A percentile compares a stretch with the other conserved stretches of the same genome.
These are phyloP conservation scores for Metschnikowia matae DNA, from an alignment of 805 yeast species.

Conservation along the genomic window DNA sequence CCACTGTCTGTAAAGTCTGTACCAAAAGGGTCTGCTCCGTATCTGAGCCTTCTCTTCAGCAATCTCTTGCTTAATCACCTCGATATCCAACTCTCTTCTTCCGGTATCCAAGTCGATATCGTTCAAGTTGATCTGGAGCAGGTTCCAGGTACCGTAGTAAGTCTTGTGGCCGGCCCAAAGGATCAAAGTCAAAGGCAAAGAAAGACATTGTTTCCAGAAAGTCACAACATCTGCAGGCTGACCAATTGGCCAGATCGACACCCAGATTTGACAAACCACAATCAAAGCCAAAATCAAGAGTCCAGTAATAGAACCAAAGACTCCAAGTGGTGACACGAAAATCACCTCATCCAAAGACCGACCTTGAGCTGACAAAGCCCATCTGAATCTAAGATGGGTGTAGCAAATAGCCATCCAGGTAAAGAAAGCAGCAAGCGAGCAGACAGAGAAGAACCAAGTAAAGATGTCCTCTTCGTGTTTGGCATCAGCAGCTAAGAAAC, in stretches of 20 bases:
- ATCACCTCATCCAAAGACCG: conserved; percentile 32
- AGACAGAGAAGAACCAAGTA: conserved; percentile 39
- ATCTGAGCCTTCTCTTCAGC: conserved; percentile 31
- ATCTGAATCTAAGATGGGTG: conserved; percentile 40
- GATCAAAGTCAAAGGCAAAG: conserved; percentile 37
- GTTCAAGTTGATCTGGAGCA: conserved; percentile 35
- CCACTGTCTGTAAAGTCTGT: conserved; percentile 28
- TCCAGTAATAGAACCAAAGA: conserved; percentile 35
- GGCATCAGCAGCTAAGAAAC: conserved; percentile 32
- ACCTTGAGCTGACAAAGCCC: conserved; percentile 33
- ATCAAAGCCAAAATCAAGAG: conserved; percentile 29
- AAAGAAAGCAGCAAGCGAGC: conserved; percentile 40
- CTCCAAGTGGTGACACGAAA: conserved; percentile 33
- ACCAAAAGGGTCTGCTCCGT: conserved; percentile 23
- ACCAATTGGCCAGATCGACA: conserved; percentile 37
- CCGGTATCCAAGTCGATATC: conserved; percentile 64
- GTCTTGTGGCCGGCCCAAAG: conserved; percentile 44
- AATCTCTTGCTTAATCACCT: conserved; percentile 32
- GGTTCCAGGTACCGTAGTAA: conserved; percentile 26
- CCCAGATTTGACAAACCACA: conserved; percentile 37
- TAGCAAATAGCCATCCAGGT: conserved; percentile 39
- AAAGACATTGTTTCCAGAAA: conserved; percentile 51
- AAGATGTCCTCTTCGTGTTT: conserved; percentile 31
- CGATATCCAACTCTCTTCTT: conserved; percentile 39
- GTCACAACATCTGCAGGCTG: conserved; percentile 17